A percentile compares a stretch with the other conserved stretches of the same genome.
These are phyloP conservation scores for Craterostigma plantagineum DNA, from an alignment of 257 asterid species.

Conservation along the genomic window DNA sequence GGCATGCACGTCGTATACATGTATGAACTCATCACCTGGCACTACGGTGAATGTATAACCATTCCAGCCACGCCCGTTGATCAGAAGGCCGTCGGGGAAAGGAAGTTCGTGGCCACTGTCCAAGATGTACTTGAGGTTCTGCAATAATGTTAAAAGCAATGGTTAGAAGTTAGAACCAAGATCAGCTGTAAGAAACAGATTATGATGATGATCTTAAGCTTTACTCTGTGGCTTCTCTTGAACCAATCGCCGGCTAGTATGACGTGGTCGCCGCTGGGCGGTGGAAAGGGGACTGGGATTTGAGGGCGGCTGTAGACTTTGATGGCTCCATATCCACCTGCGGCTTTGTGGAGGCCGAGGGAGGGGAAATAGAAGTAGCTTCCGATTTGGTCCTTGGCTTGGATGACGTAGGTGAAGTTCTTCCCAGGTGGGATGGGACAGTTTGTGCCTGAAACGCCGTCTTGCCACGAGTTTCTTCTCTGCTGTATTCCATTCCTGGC, in stretches of 20 bases:
- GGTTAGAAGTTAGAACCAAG: neutral
- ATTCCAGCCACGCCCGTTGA: constrained; percentile 89
- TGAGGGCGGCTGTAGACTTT: constrained; percentile 67
- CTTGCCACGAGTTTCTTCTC: constrained; percentile 95
- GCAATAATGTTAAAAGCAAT: constrained; percentile 11
- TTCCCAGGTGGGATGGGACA: constrained; percentile 77
- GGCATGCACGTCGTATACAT: neutral
- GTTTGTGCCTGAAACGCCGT: constrained; percentile 63
- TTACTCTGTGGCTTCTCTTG: constrained; percentile 67
- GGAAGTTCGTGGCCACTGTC: constrained; percentile 77
- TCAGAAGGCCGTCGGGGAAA: constrained; percentile 79
- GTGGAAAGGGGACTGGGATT: constrained; percentile 78
- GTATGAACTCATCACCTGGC: constrained; percentile 27
- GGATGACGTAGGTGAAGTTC: constrained; percentile 70
- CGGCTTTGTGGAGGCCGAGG: constrained; percentile 66
- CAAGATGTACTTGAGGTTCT: constrained; percentile 63
- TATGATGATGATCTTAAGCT: constrained; percentile 9
- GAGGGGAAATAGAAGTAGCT: constrained; percentile 87
- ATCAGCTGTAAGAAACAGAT: too few relatives aligned
- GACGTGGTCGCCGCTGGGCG: constrained; percentile 59
- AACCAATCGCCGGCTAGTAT: constrained; percentile 88
- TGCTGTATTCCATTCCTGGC: constrained; percentile 88
- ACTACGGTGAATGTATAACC: constrained; percentile 75
- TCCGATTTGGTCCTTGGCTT: constrained; percentile 91
- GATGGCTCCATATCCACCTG: constrained; percentile 82